A percentile compares a stretch with the other conserved stretches of the same genome.
These are phyloP conservation scores for Tricladium varicosporioides DNA, from an alignment of 2,329 filamentous ascomycete genomes.

Conservation along the genomic window DNA sequence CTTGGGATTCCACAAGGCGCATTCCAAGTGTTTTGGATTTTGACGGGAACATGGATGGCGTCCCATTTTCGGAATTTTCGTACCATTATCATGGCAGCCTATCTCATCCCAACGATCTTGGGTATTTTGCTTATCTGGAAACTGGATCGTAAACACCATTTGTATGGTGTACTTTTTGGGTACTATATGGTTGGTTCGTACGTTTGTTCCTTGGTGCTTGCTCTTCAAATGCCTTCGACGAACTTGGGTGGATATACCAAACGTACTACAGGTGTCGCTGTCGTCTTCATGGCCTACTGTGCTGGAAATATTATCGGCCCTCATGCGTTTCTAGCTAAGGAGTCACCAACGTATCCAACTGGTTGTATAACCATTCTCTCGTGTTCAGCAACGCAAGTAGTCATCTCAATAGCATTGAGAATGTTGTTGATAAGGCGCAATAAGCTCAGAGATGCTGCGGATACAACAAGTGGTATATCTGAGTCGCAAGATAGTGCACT, in stretches of 20 bases:
- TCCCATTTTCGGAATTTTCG: conserved; percentile 49
- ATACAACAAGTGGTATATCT: too few relatives aligned
- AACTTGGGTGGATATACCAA: conserved; percentile 44
- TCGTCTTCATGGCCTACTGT: conserved; percentile 3
- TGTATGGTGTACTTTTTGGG: conserved; percentile 31
- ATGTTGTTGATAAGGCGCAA: too few relatives aligned
- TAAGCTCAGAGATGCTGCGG: too few relatives aligned
- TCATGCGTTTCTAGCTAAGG: conserved; percentile 2
- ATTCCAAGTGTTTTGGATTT: conserved; percentile 52
- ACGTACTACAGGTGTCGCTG: conserved; percentile 38
- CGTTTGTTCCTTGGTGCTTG: conserved; percentile 51
- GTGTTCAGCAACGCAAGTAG: too few relatives aligned
- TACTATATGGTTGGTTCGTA: conserved; percentile 40
- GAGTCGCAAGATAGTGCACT: too few relatives aligned
- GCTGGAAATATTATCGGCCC: conserved; percentile 9
- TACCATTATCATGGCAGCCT: conserved; percentile 38
- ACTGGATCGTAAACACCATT: conserved; percentile 27
- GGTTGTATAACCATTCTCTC: conserved; percentile 33
- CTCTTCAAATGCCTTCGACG: conserved; percentile 49
- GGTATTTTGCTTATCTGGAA: conserved; percentile 32
- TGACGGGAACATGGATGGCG: conserved; percentile 51
- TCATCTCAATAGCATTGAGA: too few relatives aligned
- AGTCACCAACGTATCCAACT: conserved; percentile 35
- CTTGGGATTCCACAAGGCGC: conserved; percentile 54
- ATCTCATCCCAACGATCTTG: conserved; percentile 32